Percentiles rank a stretch among this genome's conserved stretches.
phyloP scores from a whole-genome alignment of 2,329 filamentous ascomycete genomes.

The Sarocladiaceae sp. region DNA sequence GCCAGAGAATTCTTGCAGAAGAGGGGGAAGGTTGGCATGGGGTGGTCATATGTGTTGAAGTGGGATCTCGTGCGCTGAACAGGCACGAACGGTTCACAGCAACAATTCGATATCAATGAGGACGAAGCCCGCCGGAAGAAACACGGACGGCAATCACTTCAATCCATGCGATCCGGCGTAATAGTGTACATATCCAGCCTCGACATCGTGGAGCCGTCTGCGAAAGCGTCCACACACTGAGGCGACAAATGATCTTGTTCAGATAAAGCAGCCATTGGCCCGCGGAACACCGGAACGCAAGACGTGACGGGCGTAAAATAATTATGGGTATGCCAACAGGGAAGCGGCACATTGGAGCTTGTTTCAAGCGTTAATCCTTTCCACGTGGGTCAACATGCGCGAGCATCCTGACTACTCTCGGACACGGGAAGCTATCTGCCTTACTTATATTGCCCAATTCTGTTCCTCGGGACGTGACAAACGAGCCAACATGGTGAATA shows the following conservation, averaged over 20 bases:
- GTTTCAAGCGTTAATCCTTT: not conserved
- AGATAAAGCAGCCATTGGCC: not conserved
- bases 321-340: too few relatives aligned
- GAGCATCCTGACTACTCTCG: not conserved
- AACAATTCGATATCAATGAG: too few relatives aligned
- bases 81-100: not conserved
- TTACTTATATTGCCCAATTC: not conserved
- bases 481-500: too few relatives aligned
- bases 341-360: not conserved
- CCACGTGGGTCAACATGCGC: not conserved
- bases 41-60: conserved; percentile 37
- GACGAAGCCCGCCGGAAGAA: too few relatives aligned
- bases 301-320: too few relatives aligned
- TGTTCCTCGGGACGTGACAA: not conserved
- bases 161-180: too few relatives aligned
- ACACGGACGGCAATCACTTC: too few relatives aligned
- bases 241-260: too few relatives aligned
- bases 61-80: conserved; percentile 44
- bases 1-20: conserved; percentile 41
- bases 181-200: too few relatives aligned
- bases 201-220: too few relatives aligned
- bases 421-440: not conserved
- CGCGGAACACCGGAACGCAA: not conserved
- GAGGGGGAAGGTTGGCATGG: conserved; percentile 40
- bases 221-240: too few relatives aligned